Conservation (phyloP, 139 green algal genomes). For the Chlorella sp. region DNA sequence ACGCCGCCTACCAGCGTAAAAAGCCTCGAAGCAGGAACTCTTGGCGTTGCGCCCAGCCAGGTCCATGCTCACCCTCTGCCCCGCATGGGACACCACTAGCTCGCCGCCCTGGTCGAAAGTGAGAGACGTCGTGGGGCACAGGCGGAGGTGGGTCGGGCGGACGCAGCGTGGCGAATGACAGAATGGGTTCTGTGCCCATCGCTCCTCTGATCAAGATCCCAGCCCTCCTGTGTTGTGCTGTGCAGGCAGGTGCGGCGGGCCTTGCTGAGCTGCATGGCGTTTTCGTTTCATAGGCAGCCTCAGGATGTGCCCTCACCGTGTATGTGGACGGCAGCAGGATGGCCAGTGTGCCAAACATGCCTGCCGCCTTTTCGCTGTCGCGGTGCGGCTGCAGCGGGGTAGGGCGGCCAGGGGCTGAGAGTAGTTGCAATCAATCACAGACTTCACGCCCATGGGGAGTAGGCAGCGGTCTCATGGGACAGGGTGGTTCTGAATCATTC, state of each 20-base stretch:
- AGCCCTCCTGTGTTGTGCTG: background rate
- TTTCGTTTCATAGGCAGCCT: background rate
- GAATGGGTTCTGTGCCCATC: background rate
- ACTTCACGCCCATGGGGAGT: too few relatives aligned
- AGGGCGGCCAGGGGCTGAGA: too few relatives aligned
- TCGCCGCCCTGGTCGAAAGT: background rate
- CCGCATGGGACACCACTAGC: background rate
- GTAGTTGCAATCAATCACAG: too few relatives aligned
- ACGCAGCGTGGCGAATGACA: background rate
- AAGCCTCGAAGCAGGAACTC: background rate
- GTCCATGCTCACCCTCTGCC: background rate
- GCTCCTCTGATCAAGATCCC: background rate
- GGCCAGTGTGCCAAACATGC: background rate
- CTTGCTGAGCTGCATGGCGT: background rate
- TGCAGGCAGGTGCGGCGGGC: background rate
- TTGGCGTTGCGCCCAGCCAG: background rate
- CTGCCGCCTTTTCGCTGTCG: background rate
- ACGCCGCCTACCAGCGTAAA: background rate
- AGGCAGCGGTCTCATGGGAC: too few relatives aligned
- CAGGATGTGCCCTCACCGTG: background rate
- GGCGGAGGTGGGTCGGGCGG: background rate
- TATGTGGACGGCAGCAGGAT: background rate
- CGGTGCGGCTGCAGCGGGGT: background rate
- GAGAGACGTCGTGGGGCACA: background rate
- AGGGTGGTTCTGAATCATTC: too few relatives aligned